phyloP scores from a whole-genome alignment of 164 flowering plant species.

The Liriodendron chinense region DNA sequence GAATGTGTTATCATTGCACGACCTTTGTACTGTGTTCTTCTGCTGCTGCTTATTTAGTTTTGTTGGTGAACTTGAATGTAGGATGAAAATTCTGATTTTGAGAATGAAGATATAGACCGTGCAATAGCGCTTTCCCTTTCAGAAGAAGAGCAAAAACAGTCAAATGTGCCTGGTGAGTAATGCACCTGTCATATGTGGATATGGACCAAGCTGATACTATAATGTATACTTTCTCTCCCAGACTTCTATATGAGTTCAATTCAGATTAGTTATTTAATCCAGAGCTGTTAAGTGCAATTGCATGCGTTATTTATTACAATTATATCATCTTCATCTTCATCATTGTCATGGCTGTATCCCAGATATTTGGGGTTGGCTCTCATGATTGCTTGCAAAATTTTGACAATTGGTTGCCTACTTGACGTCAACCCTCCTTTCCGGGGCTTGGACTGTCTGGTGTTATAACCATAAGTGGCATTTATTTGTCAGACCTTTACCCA shows the following conservation, averaged over 20 bases:
- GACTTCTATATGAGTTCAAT: too few relatives aligned
- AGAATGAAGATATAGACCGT: constrained; percentile 71
- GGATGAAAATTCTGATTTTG: constrained; percentile 58
- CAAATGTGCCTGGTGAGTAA: constrained; percentile 53
- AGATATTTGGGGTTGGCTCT: neutral
- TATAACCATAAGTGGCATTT: neutral
- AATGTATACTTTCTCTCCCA: too few relatives aligned
- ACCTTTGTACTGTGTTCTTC: neutral
- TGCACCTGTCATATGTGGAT: neutral
- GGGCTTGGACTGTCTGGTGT: neutral
- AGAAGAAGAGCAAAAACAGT: constrained; percentile 66
- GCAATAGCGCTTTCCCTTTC: constrained; percentile 85
- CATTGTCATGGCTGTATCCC: neutral
- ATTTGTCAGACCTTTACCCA: too few relatives aligned
- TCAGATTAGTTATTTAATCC: neutral
- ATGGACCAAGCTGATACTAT: neutral
- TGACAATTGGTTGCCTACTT: neutral
- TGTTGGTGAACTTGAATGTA: constrained; percentile 24
- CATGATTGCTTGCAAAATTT: neutral
- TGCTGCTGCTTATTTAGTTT: neutral
- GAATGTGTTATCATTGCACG: constrained; percentile 8
- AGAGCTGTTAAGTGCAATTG: neutral
- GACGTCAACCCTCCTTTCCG: neutral
- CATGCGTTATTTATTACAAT: neutral
- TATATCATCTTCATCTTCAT: neutral